These are phyloP conservation scores for Colletotrichum kahawae DNA, from an alignment of 2,329 filamentous ascomycete species.

Conservation along the genomic window DNA sequence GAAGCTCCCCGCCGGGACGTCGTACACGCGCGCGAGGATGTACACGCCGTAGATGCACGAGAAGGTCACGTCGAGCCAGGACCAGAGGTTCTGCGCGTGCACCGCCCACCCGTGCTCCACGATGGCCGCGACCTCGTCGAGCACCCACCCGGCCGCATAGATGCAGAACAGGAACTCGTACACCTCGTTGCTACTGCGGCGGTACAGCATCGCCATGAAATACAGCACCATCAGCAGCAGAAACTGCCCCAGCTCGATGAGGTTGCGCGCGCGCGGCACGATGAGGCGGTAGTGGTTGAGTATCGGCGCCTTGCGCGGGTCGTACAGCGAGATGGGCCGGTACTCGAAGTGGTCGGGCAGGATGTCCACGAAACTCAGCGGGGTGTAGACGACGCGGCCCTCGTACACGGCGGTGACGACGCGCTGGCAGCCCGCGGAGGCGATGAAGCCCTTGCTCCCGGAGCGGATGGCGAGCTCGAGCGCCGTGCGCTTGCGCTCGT, in stretches of 20 bases:
- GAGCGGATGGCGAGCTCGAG: constrained; percentile 76
- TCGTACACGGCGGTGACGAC: constrained; percentile 74
- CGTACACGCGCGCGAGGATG: constrained; percentile 63
- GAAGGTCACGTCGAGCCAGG: constrained; percentile 76
- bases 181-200: constrained; percentile 51
- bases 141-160: constrained; percentile 70
- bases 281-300: constrained; percentile 76
- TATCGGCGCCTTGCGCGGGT: constrained; percentile 67
- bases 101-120: constrained; percentile 71
- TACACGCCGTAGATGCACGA: constrained; percentile 67
- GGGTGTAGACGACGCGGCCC: constrained; percentile 73
- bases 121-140: constrained; percentile 69
- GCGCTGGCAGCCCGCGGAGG: constrained; percentile 69
- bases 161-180: constrained; percentile 67
- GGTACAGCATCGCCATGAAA: constrained; percentile 66
- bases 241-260: constrained; percentile 71
- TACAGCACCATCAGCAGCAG: constrained; percentile 67
- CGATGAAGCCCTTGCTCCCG: constrained; percentile 71
- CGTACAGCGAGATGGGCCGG: constrained; percentile 72
- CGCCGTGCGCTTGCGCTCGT: constrained; percentile 65
- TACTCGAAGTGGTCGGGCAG: constrained; percentile 76
- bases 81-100: constrained; percentile 77
- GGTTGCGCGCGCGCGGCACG: constrained; percentile 70
- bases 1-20: constrained; percentile 38
- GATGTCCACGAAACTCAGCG: constrained; percentile 73